These are phyloP conservation scores for Hyphopichia burtonii DNA, from an alignment of 1,139 yeast species.

Conservation along the genomic window DNA sequence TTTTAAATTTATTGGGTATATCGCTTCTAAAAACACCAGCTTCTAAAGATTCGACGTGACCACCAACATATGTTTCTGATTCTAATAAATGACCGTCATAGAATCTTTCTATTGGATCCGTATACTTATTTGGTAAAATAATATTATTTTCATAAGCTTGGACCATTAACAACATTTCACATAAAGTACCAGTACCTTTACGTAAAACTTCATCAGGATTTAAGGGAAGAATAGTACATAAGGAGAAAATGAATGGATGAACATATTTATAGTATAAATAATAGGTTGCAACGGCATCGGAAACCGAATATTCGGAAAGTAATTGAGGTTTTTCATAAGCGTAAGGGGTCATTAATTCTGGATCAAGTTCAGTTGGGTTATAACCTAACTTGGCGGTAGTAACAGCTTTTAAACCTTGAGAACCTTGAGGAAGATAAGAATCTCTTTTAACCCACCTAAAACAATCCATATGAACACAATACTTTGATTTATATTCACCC, in stretches of 20 bases:
- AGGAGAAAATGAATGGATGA: slow-evolving; percentile 94
- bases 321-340: slow-evolving; percentile 93
- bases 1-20: slow-evolving; percentile 66
- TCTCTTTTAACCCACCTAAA: slow-evolving; percentile 99
- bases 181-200: slow-evolving; percentile 97
- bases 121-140: slow-evolving; percentile 86
- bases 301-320: slow-evolving; percentile 93
- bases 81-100: slow-evolving; percentile 92
- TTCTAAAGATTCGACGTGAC: slow-evolving; percentile 95
- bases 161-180: slow-evolving; percentile 97
- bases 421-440: slow-evolving; percentile 95
- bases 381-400: slow-evolving; percentile 95
- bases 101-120: slow-evolving; percentile 88
- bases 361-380: slow-evolving; percentile 94
- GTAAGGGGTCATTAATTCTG: slow-evolving; percentile 97
- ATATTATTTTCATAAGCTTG: slow-evolving; percentile 84
- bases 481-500: slow-evolving; percentile 88
- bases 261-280: slow-evolving; percentile 95
- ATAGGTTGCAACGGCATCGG: slow-evolving; percentile 99
- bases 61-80: slow-evolving; percentile 98
- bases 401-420: slow-evolving; percentile 97
- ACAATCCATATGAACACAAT: slow-evolving; percentile 97
- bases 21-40: slow-evolving; percentile 98
- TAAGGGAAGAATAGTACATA: slow-evolving; percentile 92
- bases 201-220: slow-evolving; percentile 95